Evolutionary conservation across 2,329 filamentous ascomycete genomes (phyloP).

Genomic region (Tolypocladium album): DNA sequence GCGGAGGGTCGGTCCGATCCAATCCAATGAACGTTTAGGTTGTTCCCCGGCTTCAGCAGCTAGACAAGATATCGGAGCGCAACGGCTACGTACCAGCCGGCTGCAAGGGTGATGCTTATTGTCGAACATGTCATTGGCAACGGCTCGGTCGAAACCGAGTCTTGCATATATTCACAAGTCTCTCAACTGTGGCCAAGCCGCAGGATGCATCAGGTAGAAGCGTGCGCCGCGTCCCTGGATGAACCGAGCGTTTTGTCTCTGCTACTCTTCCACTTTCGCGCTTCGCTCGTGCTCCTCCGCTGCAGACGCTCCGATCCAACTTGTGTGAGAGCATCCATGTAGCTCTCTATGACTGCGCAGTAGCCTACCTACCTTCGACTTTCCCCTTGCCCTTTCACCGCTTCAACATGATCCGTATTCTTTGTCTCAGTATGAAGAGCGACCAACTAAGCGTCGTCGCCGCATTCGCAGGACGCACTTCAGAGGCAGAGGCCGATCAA

Average conservation of each 20-base stretch:
- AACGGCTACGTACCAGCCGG: neutral
- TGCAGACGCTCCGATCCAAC: conserved; percentile 21
- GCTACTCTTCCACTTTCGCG: no score
- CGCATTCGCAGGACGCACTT: neutral
- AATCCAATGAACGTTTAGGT: neutral
- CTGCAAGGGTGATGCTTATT: no score
- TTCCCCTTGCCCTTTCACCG: no score
- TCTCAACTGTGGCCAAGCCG: neutral
- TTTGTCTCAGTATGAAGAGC: no score
- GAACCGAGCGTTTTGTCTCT: no score
- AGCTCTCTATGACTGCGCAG: neutral
- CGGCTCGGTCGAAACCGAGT: neutral
- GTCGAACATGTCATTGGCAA: neutral
- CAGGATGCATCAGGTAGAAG: neutral
- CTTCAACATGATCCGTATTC: no score
- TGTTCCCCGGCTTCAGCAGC: neutral
- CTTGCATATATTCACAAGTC: neutral
- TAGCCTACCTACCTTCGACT: neutral
- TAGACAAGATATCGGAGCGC: neutral
- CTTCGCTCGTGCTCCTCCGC: conserved; percentile 24
- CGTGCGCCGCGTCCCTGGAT: neutral
- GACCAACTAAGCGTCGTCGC: neutral
- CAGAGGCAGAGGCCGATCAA: neutral
- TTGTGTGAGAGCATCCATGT: neutral
- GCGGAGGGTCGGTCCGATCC: neutral